Percentiles rank a stretch among this genome's conserved stretches.
Conservation (phyloP, 2,329 filamentous ascomycete species). For the Stemphylium vesicarium region DNA sequence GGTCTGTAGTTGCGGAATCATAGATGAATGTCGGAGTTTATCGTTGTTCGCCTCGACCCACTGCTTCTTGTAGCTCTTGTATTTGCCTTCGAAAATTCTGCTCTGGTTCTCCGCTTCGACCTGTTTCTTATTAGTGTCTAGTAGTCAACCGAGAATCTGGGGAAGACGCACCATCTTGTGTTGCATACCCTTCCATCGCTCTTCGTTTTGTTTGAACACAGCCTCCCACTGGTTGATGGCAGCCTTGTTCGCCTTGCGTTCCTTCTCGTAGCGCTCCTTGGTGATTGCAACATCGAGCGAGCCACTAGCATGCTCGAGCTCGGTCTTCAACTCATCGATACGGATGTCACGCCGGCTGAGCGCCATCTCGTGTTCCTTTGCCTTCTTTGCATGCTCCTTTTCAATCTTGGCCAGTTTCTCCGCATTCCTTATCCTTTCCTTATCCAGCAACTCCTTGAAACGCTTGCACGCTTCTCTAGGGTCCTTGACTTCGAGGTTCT, state of each 20-base stretch:
- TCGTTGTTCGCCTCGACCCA: slow-evolving; percentile 34
- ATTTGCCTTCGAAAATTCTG: slow-evolving; percentile 35
- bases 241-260: slow-evolving; percentile 38
- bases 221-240: slow-evolving; percentile 43
- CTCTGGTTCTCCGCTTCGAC: slow-evolving; percentile 31
- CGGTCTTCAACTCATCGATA: slow-evolving; percentile 34
- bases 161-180: slow-evolving; percentile 32
- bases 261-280: slow-evolving; percentile 38
- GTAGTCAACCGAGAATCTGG: background rate
- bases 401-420: slow-evolving; percentile 53
- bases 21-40: slow-evolving; percentile 24
- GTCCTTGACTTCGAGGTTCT: slow-evolving; percentile 66
- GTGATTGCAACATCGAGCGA: slow-evolving; percentile 33
- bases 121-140: slow-evolving; percentile 18
- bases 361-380: slow-evolving; percentile 36
- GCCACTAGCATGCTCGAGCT: slow-evolving; percentile 28
- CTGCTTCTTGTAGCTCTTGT: slow-evolving; percentile 34
- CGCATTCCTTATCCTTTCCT: slow-evolving; percentile 49
- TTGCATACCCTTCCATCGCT: slow-evolving; percentile 34
- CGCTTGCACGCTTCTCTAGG: slow-evolving; percentile 53
- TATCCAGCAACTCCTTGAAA: slow-evolving; percentile 52
- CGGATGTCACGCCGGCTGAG: slow-evolving; percentile 16
- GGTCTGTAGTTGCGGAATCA: slow-evolving; percentile 36
- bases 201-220: slow-evolving; percentile 40
- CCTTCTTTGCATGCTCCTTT: slow-evolving; percentile 69